These are phyloP conservation scores for Boletus vermiculosoides DNA, from an alignment of 768 basidiomycete genomes.

Conservation along the genomic window DNA sequence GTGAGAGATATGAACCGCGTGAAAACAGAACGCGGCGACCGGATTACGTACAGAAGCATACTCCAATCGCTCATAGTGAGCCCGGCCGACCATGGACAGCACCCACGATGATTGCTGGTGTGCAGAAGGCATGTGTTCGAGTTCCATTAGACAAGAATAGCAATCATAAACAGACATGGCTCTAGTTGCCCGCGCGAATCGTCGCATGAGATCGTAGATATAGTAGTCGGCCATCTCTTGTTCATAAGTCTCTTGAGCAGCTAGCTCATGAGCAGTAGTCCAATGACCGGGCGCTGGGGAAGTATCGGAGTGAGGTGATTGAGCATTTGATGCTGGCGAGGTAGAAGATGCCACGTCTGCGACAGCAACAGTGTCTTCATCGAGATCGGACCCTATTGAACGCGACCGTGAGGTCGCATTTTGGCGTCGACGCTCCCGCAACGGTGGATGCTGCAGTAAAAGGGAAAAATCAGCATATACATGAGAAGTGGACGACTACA, in stretches of 20 bases:
- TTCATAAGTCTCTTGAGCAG: conserved; percentile 69
- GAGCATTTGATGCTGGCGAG: conserved; percentile 55
- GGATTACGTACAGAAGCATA: conserved; percentile 74
- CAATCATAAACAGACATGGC: conserved; percentile 77
- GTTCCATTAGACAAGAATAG: conserved; percentile 66
- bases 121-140: conserved; percentile 70
- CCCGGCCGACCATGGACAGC: conserved; percentile 78
- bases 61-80: conserved; percentile 87
- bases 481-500: background rate
- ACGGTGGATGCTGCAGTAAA: conserved; percentile 31
- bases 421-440: conserved; percentile 61
- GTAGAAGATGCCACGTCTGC: conserved; percentile 57
- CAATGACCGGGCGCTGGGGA: conserved; percentile 61
- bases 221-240: conserved; percentile 76
- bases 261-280: conserved; percentile 67
- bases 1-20: conserved; percentile 17
- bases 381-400: conserved; percentile 69
- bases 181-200: conserved; percentile 78
- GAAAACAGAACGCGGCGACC: conserved; percentile 5
- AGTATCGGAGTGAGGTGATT: conserved; percentile 63
- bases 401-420: conserved; percentile 53
- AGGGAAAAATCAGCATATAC: conserved; percentile 18
- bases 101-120: conserved; percentile 78
- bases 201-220: conserved; percentile 76
- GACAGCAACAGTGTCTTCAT: conserved; percentile 53